Evolutionary conservation across 208 protist species (phyloP).

Genomic region (Acanthamoeba sp.): DNA sequence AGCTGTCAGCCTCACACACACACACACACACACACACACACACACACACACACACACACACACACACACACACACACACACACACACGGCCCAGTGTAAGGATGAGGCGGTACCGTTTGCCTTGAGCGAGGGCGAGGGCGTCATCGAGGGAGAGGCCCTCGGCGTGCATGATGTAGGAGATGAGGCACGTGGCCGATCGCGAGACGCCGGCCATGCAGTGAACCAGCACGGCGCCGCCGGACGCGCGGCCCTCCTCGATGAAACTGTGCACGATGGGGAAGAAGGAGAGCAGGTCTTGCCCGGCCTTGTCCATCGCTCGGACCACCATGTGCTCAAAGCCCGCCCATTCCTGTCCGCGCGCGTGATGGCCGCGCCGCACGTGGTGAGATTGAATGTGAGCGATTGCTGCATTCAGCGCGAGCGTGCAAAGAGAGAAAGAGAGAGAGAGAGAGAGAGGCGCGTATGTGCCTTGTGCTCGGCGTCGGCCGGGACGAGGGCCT

Average conservation of each 20-base stretch:
- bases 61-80: too few relatives aligned
- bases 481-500: neutral
- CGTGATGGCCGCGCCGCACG: too few relatives aligned
- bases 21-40: too few relatives aligned
- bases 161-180: constrained; percentile 49
- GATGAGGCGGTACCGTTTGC: constrained; percentile 3
- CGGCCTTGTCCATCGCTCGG: neutral
- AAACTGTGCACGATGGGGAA: constrained; percentile 7
- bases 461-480: neutral
- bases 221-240: constrained; percentile 12
- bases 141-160: neutral
- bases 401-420: too few relatives aligned
- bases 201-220: constrained; percentile 60
- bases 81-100: too few relatives aligned
- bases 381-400: neutral
- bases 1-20: neutral
- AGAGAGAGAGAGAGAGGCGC: too few relatives aligned
- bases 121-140: neutral
- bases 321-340: constrained; percentile 53
- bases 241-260: constrained; percentile 17
- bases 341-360: neutral
- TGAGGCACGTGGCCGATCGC: constrained; percentile 28
- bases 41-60: too few relatives aligned
- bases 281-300: constrained; percentile 34
- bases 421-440: neutral